These are phyloP conservation scores for Dendrocalamus sinicus DNA, from an alignment of 176 grass and related monocot genomes.

Conservation along the genomic window DNA sequence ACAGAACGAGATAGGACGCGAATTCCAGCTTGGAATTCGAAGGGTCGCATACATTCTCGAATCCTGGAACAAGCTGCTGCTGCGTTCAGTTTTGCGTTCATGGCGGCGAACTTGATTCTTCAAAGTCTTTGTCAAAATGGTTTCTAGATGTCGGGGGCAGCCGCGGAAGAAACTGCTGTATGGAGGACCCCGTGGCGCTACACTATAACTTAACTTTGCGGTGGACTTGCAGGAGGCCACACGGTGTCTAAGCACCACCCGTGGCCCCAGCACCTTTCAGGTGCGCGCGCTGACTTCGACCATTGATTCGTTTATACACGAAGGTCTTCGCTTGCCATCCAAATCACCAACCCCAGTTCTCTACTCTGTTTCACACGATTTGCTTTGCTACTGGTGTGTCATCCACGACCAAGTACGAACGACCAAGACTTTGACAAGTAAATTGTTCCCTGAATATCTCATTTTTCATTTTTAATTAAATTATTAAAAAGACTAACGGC, in stretches of 20 bases:
- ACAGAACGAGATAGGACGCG: not conserved
- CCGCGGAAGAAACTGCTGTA: not conserved
- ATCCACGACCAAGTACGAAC: not conserved
- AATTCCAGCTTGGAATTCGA: not conserved
- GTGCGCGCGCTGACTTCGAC: constrained; percentile 12
- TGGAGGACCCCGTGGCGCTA: constrained; percentile 17
- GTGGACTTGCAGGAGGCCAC: constrained; percentile 6
- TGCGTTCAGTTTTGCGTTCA: not conserved
- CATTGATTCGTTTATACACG: not conserved
- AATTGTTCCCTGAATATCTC: not conserved
- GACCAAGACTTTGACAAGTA: not conserved
- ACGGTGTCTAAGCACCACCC: constrained; percentile 4
- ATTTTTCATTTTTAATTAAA: too few species aligned
- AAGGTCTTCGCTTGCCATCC: not conserved
- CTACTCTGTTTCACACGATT: not conserved
- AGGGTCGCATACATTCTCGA: not conserved
- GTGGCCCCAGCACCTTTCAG: constrained; percentile 19
- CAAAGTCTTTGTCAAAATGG: not conserved
- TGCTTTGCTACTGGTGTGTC: not conserved
- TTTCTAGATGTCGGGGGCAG: not conserved
- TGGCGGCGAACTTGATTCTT: not conserved
- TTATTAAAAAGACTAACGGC: too few species aligned
- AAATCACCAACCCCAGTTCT: not conserved
- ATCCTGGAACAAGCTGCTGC: not conserved
- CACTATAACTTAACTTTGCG: not conserved